Base-by-base conservation (phyloP, 2,329 filamentous ascomycete genomes). In the Phialophora chinensis region DNA sequence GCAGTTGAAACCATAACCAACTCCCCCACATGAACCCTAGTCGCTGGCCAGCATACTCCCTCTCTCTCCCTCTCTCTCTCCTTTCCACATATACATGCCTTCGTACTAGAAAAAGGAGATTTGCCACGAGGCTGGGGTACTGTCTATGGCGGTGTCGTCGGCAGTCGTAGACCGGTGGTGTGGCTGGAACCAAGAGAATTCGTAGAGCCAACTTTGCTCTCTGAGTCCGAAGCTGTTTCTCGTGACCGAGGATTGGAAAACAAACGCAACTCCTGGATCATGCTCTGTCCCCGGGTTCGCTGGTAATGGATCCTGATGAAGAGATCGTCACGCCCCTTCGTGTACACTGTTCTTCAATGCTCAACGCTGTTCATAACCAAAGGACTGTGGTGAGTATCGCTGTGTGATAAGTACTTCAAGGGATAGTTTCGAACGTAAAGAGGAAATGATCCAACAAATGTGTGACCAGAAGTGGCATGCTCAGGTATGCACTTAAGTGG, bases 401-500 rank as follows among this genome's bases (percentile, higher is more conserved):
- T 57, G 23, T 57, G 29, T 38, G 38, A 27, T 55, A 42, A 53
- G 27, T 66, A 56, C 33, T 62, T 49, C 47, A 64, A 66, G 56
- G 54, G 54, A 65, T 56, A 14, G 66, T 64, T 5, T 47, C 60
- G 62, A 66, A 62, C 33, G 60, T 47, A 53, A 61, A 61, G 3
- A 23, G 25, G 27, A 60, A 50, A 35, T 17, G 20, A 27, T 14
- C 23, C 27, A 42, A 35, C 52, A 17, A n/a, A 6, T 35, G 7
- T n/a, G 14, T 44, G 35, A 29, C 14, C 8, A 2, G 35, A 8
- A 11, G 1, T n/a, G 47, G 29, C 20, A 25, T n/a, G 14, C 25
- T 25, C 31, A 33, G 35, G 52, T 81, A 23, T 44, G 27, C 17
- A 23, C 25, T 44, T 60, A 71, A 31, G 78, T 79, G 35, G 71